phyloP scores from a whole-genome alignment of 1,284 basidiomycete genomes.

The Sphaerobolus stellatus region DNA sequence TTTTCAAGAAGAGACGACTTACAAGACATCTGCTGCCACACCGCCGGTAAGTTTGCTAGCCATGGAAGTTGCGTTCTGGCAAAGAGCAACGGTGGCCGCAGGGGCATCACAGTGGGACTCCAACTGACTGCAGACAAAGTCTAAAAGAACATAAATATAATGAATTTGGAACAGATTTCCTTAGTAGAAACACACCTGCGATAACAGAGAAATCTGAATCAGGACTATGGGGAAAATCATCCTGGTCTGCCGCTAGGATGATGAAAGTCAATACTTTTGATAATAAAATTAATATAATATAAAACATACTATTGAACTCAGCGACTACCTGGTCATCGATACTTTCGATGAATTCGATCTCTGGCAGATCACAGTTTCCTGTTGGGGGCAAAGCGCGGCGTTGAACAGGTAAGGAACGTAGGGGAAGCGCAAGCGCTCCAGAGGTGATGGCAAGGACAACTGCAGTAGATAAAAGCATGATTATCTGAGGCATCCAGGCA shows the following conservation, averaged over 20 bases:
- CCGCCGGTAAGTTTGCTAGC: constrained; percentile 18
- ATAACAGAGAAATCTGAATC: no score
- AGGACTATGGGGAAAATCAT: constrained; percentile 18
- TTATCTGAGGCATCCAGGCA: no score
- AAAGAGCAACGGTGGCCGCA: constrained; percentile 10
- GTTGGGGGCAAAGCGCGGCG: constrained; percentile 11
- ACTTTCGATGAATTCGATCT: constrained; percentile 19
- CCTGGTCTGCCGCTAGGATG: no score
- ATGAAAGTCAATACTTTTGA: not conserved
- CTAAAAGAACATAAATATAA: constrained; percentile 17
- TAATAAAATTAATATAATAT: constrained; percentile 9
- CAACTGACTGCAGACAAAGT: constrained; percentile 21
- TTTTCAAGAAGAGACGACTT: no score
- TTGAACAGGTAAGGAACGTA: no score
- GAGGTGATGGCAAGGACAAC: no score
- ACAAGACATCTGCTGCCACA: not conserved
- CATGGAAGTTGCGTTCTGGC: constrained; percentile 12
- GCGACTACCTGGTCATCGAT: constrained; percentile 20
- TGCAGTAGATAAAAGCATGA: no score
- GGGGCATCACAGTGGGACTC: constrained; percentile 17
- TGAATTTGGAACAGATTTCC: no score
- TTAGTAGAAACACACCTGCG: no score
- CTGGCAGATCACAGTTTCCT: constrained; percentile 17
- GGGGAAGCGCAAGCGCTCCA: no score
- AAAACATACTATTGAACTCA: constrained; percentile 19